Percentiles rank a stretch among this genome's conserved stretches.
These are phyloP conservation scores for Yamadazyma sp. DNA, from an alignment of 1,139 yeast species.

Conservation along the genomic window DNA sequence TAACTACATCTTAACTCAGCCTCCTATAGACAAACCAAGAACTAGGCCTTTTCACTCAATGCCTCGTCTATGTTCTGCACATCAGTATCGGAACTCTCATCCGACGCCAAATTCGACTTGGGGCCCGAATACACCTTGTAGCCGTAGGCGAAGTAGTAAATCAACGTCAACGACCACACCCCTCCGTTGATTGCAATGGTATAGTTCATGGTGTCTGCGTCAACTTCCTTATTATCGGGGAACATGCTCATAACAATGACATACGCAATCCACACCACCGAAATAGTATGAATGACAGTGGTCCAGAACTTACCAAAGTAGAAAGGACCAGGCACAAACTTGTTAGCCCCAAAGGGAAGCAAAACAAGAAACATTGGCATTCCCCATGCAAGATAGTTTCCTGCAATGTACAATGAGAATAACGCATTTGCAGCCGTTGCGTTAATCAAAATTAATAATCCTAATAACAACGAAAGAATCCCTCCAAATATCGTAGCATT, in stretches of 20 bases:
- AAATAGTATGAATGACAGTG: constrained; percentile 25
- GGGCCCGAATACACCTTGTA: constrained; percentile 35
- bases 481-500: constrained; percentile 61
- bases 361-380: constrained; percentile 41
- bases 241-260: constrained; percentile 41
- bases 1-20: too few species aligned
- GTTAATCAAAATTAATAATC: constrained; percentile 58
- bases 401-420: constrained; percentile 50
- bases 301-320: constrained; percentile 54
- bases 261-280: constrained; percentile 28
- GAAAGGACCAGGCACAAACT: constrained; percentile 64
- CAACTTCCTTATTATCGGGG: constrained; percentile 30
- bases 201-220: constrained; percentile 35
- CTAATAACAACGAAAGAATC: constrained; percentile 46
- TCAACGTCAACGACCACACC: constrained; percentile 30
- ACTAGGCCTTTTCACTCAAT: background rate
- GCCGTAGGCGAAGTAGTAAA: constrained; percentile 30
- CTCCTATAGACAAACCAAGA: too few species aligned
- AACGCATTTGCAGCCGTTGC: constrained; percentile 58
- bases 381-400: constrained; percentile 43
- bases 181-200: constrained; percentile 37
- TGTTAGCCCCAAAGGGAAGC: constrained; percentile 40
- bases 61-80: constrained; percentile 1
- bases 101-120: constrained; percentile 26
- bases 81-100: background rate